A percentile compares a stretch with the other conserved stretches of the same genome.
phyloP scores from a whole-genome alignment of 495 filamentous ascomycete genomes.

The Podospora bellae-mahoneyi region DNA sequence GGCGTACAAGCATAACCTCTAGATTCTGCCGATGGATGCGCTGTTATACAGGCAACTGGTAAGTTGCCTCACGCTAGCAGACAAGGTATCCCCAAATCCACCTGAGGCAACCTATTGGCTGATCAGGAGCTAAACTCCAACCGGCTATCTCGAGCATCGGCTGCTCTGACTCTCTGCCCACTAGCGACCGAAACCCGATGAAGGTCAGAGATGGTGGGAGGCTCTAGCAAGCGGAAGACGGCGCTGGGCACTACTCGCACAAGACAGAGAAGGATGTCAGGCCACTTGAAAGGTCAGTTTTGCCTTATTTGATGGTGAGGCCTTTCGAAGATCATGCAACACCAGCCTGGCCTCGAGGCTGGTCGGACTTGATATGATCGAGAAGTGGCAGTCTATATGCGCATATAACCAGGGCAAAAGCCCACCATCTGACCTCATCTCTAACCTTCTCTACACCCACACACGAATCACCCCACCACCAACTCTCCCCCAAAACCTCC shows the following conservation, averaged over 20 bases:
- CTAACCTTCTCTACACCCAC: background rate
- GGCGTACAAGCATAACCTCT: background rate
- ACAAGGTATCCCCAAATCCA: background rate
- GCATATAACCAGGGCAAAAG: background rate
- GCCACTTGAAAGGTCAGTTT: background rate
- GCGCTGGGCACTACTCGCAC: background rate
- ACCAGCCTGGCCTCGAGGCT: background rate
- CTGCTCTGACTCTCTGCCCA: background rate
- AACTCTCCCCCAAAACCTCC: background rate
- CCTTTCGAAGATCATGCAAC: background rate
- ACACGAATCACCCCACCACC: background rate
- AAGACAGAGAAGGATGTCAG: background rate
- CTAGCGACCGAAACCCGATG: background rate
- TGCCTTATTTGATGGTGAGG: background rate
- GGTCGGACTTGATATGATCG: background rate
- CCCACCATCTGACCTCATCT: background rate
- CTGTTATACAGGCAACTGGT: background rate
- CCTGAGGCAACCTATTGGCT: background rate
- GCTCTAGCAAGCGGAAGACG: background rate
- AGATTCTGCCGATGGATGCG: background rate
- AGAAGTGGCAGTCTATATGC: background rate
- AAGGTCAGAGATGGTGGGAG: background rate
- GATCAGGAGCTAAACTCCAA: background rate
- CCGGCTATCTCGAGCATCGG: background rate
- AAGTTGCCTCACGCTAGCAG: background rate